Base-by-base conservation (phyloP, 2,329 filamentous ascomycete species). In the Chaetomium sp. region DNA sequence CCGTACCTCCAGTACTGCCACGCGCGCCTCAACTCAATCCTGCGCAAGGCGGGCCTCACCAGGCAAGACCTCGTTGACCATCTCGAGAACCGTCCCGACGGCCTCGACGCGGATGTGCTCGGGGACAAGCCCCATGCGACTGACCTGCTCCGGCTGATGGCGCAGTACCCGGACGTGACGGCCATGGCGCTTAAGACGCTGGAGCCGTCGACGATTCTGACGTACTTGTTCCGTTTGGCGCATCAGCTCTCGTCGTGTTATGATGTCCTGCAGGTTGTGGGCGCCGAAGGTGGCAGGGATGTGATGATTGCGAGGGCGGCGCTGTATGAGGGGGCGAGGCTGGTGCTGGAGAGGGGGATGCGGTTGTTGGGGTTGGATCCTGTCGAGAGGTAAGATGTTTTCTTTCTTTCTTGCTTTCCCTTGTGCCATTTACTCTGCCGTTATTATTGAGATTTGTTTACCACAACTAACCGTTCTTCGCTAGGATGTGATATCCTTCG, bases 1-100 rank as follows among this genome's bases (percentile, higher is more conserved):
- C 84, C 86, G 11, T 87, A 88, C 67, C 76, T 89, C 19, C 86
- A 89, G 71, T 87, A 88, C 64, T 82, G 84, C 1, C 83, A 87
- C 64, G 47, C 47, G 9, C 35, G 47, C 9, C 47, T 49, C 10
- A 12, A 5, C 8, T 49, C 47, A 5, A 33, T 49, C 3, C 12
- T 19, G 10, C 34, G 36, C n/a, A 49, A 49, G 9, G 47, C 47
- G 12, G 44, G 44, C 32, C 32, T 46, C 44, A 35, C 44, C 44
- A 49, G 6, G n/a, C 6, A 32, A 11, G 47, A n/a, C 36, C n/a
- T n/a, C n/a, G 27, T 49, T n/a, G 36, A 49, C 36, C 47, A n/a
- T 9, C 12, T 37, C 34, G 34, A 36, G 33, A 33, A 6, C 6
- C 8, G 34, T 40, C 14, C n/a, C 14, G 47, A 40, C 12, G 12